A percentile compares a stretch with the other conserved stretches of the same genome.
Evolutionary conservation across 2,329 filamentous ascomycete genomes (phyloP).

Genomic region (Tympanopsis confertula): DNA sequence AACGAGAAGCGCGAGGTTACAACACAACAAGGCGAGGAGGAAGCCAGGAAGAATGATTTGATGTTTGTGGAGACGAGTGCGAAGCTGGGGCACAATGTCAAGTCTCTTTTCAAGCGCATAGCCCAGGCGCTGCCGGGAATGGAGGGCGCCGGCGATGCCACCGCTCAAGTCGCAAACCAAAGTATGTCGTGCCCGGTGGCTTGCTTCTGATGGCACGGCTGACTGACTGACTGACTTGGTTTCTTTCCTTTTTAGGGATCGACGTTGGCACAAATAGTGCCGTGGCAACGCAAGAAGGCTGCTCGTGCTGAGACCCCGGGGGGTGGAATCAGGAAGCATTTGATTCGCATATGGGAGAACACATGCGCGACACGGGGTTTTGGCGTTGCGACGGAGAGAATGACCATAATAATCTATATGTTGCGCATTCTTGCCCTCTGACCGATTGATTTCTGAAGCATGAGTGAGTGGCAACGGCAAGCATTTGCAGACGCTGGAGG

Average conservation of each 20-base stretch:
- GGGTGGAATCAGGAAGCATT: not conserved
- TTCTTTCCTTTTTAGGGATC: conserved; percentile 52
- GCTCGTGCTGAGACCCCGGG: conserved; percentile 41
- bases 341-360: too few relatives aligned
- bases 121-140: conserved; percentile 94
- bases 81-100: conserved; percentile 95
- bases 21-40: conserved; percentile 89
- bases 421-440: too few relatives aligned
- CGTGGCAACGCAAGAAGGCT: conserved; percentile 61
- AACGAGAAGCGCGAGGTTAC: conserved; percentile 98
- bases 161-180: conserved; percentile 61
- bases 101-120: conserved; percentile 94
- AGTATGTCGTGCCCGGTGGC: conserved; percentile 44
- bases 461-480: too few relatives aligned
- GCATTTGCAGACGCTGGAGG: too few relatives aligned
- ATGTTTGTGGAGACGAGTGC: conserved; percentile 99
- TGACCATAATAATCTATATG: too few relatives aligned
- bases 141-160: conserved; percentile 73
- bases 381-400: too few relatives aligned
- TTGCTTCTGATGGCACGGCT: not conserved
- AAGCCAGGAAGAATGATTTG: conserved; percentile 92
- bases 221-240: conserved; percentile 8
- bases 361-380: too few relatives aligned
- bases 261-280: conserved; percentile 76
- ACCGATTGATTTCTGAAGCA: too few relatives aligned